Evolutionary conservation across 495 filamentous ascomycete genomes (phyloP), one percentile per base, ranked within the genome.

Genomic region (Parathielavia appendiculata): DNA sequence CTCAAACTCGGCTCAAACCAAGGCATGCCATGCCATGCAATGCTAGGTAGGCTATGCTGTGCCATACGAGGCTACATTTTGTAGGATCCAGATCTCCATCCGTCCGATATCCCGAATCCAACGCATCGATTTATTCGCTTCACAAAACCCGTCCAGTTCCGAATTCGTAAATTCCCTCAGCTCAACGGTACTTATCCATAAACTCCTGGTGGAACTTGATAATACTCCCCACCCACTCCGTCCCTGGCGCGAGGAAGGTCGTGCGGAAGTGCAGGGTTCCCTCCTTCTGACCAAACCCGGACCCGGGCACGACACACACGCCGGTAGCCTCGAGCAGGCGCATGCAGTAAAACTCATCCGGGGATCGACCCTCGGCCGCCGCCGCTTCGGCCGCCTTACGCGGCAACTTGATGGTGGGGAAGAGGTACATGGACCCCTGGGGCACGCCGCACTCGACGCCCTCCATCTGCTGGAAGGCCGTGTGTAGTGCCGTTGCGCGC

Each of bases 401-500:
- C 6, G 95, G 83, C 32, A 97, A 75, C 35, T 78, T 81, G 73
- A 98, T 95, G 50, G 89, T 90, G 5, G 93, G 93, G 84, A 97
- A 98, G 63, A 98, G 87, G 77, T 98, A 98, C 93, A 98, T 98
- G 62, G 86, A 83, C 26, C 93, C 93, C 81, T 95, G 74, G 36
- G 93, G 93, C 45, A 82, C 75, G 67, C 92, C 87, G 75, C 90
- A 95, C 65, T 88, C 82, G 41, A 97, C 95, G 46, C 93, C 93
- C 67, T 96, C 91, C 93, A 98, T 97, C 65, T 86, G 76, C 73
- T 86, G 77, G 76, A 98, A 98, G 10, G 91, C 90, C 59, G 90
- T 79, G 72, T 89, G 93, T 49, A 98, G 79, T 13, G 95, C 90
- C 51, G 77, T 80, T 41, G 93, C 93, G 56, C 93, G 85, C 67